Conservation (phyloP, 2,329 filamentous ascomycete genomes). For the Colletotrichum sidae region DNA sequence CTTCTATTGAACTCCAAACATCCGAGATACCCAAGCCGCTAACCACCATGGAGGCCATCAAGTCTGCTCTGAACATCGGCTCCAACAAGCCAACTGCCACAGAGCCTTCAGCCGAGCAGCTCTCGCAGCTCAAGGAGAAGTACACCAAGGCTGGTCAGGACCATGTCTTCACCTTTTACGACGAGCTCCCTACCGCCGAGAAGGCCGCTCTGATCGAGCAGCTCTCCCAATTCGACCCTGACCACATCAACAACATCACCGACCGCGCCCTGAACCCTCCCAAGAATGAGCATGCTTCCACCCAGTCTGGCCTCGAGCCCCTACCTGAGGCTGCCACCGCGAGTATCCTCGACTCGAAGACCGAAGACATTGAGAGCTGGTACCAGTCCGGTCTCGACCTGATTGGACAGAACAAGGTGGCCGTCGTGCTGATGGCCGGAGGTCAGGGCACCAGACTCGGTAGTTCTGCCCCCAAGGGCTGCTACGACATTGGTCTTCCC, state of each 20-base stretch:
- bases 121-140: constrained; percentile 75
- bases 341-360: constrained; percentile 89
- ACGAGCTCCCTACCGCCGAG: constrained; percentile 78
- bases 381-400: constrained; percentile 86
- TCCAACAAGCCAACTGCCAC: constrained; percentile 48
- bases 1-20: constrained; percentile 3
- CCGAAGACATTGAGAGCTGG: constrained; percentile 84
- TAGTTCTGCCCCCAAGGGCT: constrained; percentile 96
- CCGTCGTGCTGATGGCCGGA: constrained; percentile 95
- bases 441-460: constrained; percentile 95
- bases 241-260: constrained; percentile 88
- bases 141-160: constrained; percentile 81
- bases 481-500: constrained; percentile 94
- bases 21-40: constrained; percentile 7
- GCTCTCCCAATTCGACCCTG: constrained; percentile 83
- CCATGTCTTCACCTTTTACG: constrained; percentile 88
- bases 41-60: constrained; percentile 57
- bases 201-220: constrained; percentile 86
- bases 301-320: constrained; percentile 77
- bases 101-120: constrained; percentile 73
- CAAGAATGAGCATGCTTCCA: constrained; percentile 65
- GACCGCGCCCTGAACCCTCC: constrained; percentile 84
- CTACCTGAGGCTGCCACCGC: constrained; percentile 88
- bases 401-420: constrained; percentile 79
- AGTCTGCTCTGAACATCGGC: constrained; percentile 54